phyloP scores from a whole-genome alignment of 768 basidiomycete genomes.

The Sarcomyxa edulis region DNA sequence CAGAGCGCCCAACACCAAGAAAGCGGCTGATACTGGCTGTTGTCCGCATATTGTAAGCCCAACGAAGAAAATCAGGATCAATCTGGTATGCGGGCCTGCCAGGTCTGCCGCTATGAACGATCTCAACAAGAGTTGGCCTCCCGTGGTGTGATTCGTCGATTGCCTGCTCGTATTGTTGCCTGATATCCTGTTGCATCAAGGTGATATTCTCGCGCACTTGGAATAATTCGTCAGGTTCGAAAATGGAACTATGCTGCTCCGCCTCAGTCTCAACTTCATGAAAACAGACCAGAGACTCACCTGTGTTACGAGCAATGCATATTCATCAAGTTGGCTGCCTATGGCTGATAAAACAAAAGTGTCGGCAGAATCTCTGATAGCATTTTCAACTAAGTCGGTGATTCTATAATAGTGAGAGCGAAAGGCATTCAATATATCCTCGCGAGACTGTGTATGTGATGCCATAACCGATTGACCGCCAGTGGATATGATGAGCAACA shows the following conservation, averaged over 20 bases:
- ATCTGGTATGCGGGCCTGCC: constrained; percentile 12
- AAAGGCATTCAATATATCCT: background rate
- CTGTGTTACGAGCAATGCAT: background rate
- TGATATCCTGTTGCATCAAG: constrained; percentile 9
- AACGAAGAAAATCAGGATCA: constrained; percentile 13
- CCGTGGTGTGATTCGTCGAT: constrained; percentile 11
- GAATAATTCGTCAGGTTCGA: constrained; percentile 6
- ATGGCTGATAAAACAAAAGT: background rate
- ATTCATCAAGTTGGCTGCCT: background rate
- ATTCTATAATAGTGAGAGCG: background rate
- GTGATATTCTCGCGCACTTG: constrained; percentile 6
- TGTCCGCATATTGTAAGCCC: constrained; percentile 11
- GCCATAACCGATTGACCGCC: too few relatives aligned
- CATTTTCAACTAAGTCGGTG: constrained; percentile 4
- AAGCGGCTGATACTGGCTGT: constrained; percentile 11
- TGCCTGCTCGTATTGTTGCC: constrained; percentile 5
- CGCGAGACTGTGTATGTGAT: too few relatives aligned
- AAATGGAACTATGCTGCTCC: constrained; percentile 7
- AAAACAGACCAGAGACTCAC: background rate
- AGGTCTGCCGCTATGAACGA: constrained; percentile 4
- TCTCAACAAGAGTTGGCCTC: constrained; percentile 6
- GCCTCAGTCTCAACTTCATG: background rate
- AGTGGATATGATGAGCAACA: too few relatives aligned
- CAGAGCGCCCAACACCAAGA: constrained; percentile 9
- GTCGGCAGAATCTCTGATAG: constrained; percentile 3